phyloP scores from a whole-genome alignment of 129 eudicot species.

The Arctium lappa region DNA sequence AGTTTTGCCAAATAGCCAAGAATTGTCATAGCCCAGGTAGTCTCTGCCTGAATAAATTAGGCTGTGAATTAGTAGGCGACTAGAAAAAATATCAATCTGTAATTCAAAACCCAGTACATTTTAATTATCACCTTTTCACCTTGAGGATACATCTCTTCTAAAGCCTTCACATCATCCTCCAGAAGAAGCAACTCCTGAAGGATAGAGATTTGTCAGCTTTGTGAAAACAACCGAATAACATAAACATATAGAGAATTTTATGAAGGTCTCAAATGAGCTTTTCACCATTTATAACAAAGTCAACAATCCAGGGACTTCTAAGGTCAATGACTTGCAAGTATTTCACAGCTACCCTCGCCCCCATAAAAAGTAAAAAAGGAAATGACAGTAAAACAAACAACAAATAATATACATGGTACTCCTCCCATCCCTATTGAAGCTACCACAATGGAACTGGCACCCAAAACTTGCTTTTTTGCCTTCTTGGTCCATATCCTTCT shows the following conservation, averaged over 20 bases:
- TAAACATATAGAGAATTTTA: background rate
- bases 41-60: conserved; percentile 70
- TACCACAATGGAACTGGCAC: background rate
- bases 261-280: background rate
- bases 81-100: background rate
- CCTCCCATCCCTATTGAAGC: background rate
- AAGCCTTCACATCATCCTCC: conserved; percentile 91
- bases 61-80: background rate
- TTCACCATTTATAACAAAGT: background rate
- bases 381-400: background rate
- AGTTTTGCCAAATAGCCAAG: conserved; percentile 93
- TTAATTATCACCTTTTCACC: conserved; percentile 83
- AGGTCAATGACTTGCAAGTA: background rate
- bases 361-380: background rate
- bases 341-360: background rate
- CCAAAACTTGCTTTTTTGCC: background rate
- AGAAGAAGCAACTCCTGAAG: conserved; percentile 81
- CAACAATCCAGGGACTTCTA: background rate
- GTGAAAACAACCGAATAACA: background rate
- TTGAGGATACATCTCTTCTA: conserved; percentile 99
- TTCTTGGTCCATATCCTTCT: background rate
- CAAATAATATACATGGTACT: background rate
- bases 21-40: conserved; percentile 97
- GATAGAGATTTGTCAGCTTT: background rate
- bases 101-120: background rate